Base-by-base conservation (phyloP, 306 rosid species). In the Calophaca sinica region DNA sequence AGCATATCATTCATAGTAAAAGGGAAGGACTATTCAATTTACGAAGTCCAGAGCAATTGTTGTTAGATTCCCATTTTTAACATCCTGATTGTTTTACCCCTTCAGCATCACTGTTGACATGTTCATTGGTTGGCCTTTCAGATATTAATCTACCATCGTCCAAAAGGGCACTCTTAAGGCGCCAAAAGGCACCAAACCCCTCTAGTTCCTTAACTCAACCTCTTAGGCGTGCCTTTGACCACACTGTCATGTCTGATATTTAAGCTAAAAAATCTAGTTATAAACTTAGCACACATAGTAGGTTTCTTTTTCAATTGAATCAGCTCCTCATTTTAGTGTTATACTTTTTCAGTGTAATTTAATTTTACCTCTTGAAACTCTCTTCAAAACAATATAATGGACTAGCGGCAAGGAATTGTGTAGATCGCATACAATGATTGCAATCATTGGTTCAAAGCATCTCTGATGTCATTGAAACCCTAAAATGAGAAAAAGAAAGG, bases 201-300 rank as follows among this genome's bases (percentile, higher is more conserved):
- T 20, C 26, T 20, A 20, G 26, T 20, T 20, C 26, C 26, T 20
- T 20, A 20, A 20, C 26, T 20, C 26, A 20, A 20, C 26, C 26
- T 20, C 26, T 20, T 20, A 20, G 26, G 26, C 26, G 26, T 20
- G 26, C 26, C 0, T 20, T 20, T 32, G 28, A 29, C 29, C 6
- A 68, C 6, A 35, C 44, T 13, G 33, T 70, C 51, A 62, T 35
- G 9, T 49, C 46, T 32, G 46, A 49, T 35, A 35, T 74, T 36
- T 11, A 61, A 61, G 70, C 49, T 74, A 20, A 5, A 5, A 15
- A 73, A 49, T 20, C 41, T 58, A 7, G 36, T 74, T 74, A 38
- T 36, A 49, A 62, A 36, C 72, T 28, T 75, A 39, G 51, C 20
- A 38, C 13, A 63, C 15, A 44, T 50, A n/a, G 10, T 12, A 20